Percentiles rank a stretch among this genome's conserved stretches.
Conservation (phyloP, 2,329 filamentous ascomycete species). For the Teratosphaeria epicoccoides region DNA sequence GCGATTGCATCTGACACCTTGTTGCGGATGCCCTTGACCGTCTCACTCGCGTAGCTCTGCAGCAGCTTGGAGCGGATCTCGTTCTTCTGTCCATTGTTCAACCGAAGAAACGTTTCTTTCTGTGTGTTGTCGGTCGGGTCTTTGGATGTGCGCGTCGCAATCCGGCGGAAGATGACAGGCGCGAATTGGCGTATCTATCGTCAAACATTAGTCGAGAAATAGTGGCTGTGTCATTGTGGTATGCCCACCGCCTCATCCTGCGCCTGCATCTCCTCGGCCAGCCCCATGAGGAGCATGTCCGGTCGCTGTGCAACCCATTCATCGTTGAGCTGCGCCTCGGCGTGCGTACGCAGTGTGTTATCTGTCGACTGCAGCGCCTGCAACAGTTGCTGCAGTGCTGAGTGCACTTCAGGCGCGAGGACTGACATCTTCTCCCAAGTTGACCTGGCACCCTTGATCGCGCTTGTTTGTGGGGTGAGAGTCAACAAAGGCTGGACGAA, state of each 20-base stretch:
- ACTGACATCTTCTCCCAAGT: constrained; percentile 46
- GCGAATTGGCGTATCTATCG: constrained; percentile 75
- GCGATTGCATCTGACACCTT: constrained; percentile 98
- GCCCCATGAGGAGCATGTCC: constrained; percentile 82
- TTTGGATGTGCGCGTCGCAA: constrained; percentile 82
- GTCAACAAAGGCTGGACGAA: neutral
- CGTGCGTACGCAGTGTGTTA: constrained; percentile 72
- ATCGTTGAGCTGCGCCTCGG: constrained; percentile 80
- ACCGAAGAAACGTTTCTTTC: constrained; percentile 74
- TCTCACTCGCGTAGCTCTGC: constrained; percentile 62
- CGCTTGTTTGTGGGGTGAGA: neutral
- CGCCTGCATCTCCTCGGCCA: constrained; percentile 84
- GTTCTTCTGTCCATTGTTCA: constrained; percentile 61
- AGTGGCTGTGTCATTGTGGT: neutral
- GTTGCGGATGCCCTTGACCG: constrained; percentile 66
- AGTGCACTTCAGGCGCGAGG: constrained; percentile 71
- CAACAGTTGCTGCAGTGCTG: constrained; percentile 75
- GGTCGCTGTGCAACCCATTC: constrained; percentile 78
- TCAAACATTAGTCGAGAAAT: neutral
- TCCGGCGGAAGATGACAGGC: constrained; percentile 86
- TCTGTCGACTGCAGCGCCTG: constrained; percentile 81
- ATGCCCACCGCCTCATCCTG: constrained; percentile 55
- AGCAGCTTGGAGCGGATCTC: constrained; percentile 78
- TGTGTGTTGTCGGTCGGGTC: constrained; percentile 54
- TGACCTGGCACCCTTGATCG: neutral